Conservation (phyloP, 2,329 filamentous ascomycete species). For the Pseudopyricularia javanii region DNA sequence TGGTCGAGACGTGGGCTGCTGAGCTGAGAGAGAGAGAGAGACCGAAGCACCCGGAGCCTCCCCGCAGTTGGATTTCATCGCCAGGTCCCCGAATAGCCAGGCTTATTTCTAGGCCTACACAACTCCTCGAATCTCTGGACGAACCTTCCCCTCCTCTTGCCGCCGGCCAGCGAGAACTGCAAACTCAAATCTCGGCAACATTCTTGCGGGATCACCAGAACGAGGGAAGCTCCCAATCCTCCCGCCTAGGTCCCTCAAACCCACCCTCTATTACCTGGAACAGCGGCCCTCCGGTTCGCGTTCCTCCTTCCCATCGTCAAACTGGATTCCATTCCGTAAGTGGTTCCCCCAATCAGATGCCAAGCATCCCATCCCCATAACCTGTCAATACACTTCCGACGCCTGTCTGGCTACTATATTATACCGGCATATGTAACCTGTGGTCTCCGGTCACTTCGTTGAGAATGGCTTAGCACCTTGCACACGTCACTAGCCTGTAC, state of each 20-base stretch:
- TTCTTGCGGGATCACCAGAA: background rate
- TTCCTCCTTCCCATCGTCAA: slow-evolving; percentile 1
- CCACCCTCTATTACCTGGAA: background rate
- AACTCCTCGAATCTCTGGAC: background rate
- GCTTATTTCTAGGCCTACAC: background rate
- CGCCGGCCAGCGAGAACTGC: background rate
- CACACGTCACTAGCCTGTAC: background rate
- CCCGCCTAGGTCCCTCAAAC: background rate
- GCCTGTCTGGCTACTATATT: background rate
- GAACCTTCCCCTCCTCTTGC: background rate
- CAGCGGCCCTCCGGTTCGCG: slow-evolving; percentile 1
- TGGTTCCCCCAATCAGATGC: background rate
- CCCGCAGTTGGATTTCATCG: background rate
- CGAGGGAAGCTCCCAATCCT: background rate
- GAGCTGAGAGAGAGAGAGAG: too few species aligned
- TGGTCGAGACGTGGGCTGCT: background rate
- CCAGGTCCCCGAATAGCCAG: too few species aligned
- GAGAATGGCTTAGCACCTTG: background rate
- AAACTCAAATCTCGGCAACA: background rate
- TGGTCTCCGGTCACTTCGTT: background rate
- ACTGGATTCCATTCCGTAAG: slow-evolving; percentile 3
- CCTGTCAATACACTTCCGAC: background rate
- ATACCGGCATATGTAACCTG: background rate
- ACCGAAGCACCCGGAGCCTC: background rate
- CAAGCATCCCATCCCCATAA: background rate